Percentiles rank a stretch among this genome's conserved stretches.
Evolutionary conservation across 2,329 filamentous ascomycete genomes (phyloP).

Genomic region (Metarhizium album): DNA sequence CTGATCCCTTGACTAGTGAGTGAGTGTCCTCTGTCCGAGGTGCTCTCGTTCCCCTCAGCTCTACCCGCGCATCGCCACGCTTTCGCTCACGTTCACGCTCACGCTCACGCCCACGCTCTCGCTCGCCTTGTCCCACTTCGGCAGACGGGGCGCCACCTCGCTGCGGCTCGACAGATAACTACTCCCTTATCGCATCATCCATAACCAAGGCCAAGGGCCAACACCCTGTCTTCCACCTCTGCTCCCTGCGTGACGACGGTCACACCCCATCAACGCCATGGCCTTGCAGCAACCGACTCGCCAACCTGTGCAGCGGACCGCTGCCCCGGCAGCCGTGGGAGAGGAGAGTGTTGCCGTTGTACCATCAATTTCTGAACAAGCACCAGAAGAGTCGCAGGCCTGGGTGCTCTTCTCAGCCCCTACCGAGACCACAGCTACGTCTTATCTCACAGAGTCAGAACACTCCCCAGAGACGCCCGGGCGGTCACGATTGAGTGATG

Average conservation of each 20-base stretch:
- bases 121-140: not conserved
- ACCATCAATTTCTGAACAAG: conserved; percentile 18
- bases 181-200: conserved; percentile 5
- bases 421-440: conserved; percentile 51
- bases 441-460: conserved; percentile 59
- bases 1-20: not conserved
- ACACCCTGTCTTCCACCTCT: not conserved
- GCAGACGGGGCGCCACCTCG: not conserved
- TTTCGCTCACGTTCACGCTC: not conserved
- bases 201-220: too few species aligned
- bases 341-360: conserved; percentile 19
- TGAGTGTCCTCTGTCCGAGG: not conserved
- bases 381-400: conserved; percentile 67
- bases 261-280: conserved; percentile 24
- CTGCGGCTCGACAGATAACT: not conserved
- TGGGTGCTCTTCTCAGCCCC: conserved; percentile 91
- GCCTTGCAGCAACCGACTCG: conserved; percentile 51
- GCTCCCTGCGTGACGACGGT: not conserved
- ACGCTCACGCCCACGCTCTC: not conserved
- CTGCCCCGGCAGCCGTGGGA: conserved; percentile 30
- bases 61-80: not conserved
- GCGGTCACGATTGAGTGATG: conserved; percentile 65
- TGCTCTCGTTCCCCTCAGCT: not conserved
- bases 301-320: conserved; percentile 38
- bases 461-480: conserved; percentile 54